Evolutionary conservation across 352 stramenopile genomes (phyloP).

Genomic region (Peronospora farinosa): DNA sequence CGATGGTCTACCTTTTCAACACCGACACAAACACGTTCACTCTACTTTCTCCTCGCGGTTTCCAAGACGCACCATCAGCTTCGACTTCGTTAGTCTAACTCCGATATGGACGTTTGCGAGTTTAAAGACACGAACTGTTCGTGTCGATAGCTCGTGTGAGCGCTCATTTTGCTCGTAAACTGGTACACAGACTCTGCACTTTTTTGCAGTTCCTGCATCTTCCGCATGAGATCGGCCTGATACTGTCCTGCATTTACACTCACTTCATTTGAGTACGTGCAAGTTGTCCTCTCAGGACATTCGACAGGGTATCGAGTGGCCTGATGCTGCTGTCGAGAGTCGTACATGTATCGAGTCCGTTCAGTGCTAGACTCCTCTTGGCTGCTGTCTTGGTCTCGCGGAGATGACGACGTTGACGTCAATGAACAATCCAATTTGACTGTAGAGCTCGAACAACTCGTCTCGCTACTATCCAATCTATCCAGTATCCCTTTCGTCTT

Average conservation of each 20-base stretch:
- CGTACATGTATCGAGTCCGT: conserved; percentile 6
- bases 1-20: too few relatives aligned
- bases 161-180: conserved; percentile 44
- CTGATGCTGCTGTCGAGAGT: conserved; percentile 15
- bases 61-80: too few relatives aligned
- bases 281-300: conserved; percentile 13
- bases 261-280: conserved; percentile 6
- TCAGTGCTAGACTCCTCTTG: conserved; percentile 18
- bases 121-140: conserved; percentile 7
- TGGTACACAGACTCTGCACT: conserved; percentile 57
- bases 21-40: too few relatives aligned
- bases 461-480: conserved; percentile 10
- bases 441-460: not conserved
- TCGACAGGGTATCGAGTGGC: conserved; percentile 8
- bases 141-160: conserved; percentile 16
- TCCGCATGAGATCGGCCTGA: conserved; percentile 31
- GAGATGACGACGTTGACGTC: conserved; percentile 17
- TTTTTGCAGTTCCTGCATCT: conserved; percentile 50
- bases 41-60: too few relatives aligned
- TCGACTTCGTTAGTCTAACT: conserved; percentile 18
- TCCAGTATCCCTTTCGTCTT: conserved; percentile 9
- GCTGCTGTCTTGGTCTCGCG: conserved; percentile 14
- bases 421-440: conserved; percentile 13
- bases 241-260: not conserved
- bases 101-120: conserved; percentile 18